Evolutionary conservation across 305 asterid genomes (phyloP).

Genomic region (Andrographis paniculata): DNA sequence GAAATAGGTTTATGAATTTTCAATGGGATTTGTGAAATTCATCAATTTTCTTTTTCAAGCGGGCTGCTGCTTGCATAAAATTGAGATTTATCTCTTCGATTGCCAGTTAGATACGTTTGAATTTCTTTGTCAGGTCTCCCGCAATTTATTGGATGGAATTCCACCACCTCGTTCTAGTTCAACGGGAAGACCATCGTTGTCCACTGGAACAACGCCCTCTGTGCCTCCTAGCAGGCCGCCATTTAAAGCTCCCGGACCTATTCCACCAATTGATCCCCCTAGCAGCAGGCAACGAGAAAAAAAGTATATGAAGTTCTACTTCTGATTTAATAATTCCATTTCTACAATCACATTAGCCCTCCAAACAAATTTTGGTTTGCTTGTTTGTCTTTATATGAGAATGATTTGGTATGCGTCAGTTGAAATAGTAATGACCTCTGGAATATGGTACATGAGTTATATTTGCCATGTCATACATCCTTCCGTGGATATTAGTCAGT

Average conservation of each 20-base stretch:
- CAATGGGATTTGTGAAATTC: slow-evolving; percentile 13
- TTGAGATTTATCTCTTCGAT: slow-evolving; percentile 7
- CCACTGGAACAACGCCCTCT: slow-evolving; percentile 45
- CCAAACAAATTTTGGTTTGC: background rate
- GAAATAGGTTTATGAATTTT: too few relatives aligned
- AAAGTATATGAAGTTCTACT: slow-evolving; percentile 37
- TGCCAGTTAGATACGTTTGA: slow-evolving; percentile 13
- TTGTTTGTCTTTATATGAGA: too few relatives aligned
- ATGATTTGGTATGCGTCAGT: background rate
- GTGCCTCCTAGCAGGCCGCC: slow-evolving; percentile 51
- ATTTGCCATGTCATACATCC: slow-evolving; percentile 13
- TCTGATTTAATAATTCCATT: slow-evolving; percentile 10
- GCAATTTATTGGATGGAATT: slow-evolving; percentile 44
- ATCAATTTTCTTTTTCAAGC: background rate
- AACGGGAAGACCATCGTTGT: slow-evolving; percentile 68
- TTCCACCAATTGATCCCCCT: slow-evolving; percentile 76
- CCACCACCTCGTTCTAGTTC: slow-evolving; percentile 66
- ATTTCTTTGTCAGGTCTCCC: slow-evolving; percentile 41
- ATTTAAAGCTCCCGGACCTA: slow-evolving; percentile 44
- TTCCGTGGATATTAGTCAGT: slow-evolving; percentile 8
- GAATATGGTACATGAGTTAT: slow-evolving; percentile 13
- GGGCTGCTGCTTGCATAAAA: slow-evolving; percentile 16
- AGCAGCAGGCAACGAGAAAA: slow-evolving; percentile 63
- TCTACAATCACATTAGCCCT: slow-evolving; percentile 8
- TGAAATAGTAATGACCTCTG: slow-evolving; percentile 10